Conservation (phyloP, 1,139 yeast genomes). For the Taphrina pruni region DNA sequence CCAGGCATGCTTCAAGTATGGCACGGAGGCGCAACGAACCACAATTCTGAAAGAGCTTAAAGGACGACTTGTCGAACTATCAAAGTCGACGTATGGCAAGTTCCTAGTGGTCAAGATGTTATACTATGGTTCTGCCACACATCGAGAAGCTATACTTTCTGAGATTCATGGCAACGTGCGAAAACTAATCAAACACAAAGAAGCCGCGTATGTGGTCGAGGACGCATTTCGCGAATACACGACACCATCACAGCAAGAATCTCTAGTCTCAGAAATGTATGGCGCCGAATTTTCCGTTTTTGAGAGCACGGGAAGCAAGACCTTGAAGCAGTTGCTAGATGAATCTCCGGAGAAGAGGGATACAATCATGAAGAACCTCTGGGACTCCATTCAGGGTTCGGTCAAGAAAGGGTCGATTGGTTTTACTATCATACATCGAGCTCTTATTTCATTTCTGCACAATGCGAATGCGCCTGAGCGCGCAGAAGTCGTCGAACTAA, state of each 20-base stretch:
- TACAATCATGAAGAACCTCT: constrained; percentile 74
- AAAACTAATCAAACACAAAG: constrained; percentile 93
- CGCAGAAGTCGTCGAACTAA: constrained; percentile 79
- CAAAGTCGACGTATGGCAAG: constrained; percentile 92
- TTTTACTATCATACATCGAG: constrained; percentile 93
- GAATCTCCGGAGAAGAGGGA: constrained; percentile 84
- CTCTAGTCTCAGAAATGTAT: constrained; percentile 94
- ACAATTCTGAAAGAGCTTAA: constrained; percentile 70
- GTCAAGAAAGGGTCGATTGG: constrained; percentile 96
- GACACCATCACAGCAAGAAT: constrained; percentile 79
- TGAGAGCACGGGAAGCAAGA: constrained; percentile 65
- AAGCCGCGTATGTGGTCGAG: constrained; percentile 98
- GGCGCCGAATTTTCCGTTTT: constrained; percentile 95
- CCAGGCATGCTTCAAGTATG: constrained; percentile 87
- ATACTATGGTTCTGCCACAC: constrained; percentile 81
- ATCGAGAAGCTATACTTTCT: constrained; percentile 73
- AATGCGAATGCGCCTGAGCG: constrained; percentile 74
- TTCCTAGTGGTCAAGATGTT: constrained; percentile 84
- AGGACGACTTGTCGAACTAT: constrained; percentile 79
- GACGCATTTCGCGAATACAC: constrained; percentile 88
- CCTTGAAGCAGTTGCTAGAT: constrained; percentile 68
- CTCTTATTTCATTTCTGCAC: constrained; percentile 84
- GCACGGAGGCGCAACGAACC: constrained; percentile 79
- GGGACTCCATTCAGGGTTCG: constrained; percentile 84
- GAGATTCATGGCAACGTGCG: constrained; percentile 90